Evolutionary conservation across 306 rosid genomes (phyloP).

Genomic region (Mucuna pruriens): DNA sequence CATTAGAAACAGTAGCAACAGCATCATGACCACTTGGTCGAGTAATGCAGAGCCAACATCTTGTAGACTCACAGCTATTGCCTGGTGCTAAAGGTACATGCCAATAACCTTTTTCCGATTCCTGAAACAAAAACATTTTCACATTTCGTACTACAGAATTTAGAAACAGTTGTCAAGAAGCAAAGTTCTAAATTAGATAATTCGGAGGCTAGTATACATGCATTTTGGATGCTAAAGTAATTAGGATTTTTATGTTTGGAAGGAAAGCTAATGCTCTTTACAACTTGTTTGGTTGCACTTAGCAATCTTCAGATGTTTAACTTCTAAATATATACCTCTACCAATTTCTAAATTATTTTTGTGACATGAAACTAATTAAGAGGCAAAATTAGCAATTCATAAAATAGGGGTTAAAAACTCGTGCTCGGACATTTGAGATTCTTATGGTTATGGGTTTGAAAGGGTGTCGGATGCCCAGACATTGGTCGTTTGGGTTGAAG

Average conservation of each 20-base stretch:
- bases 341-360: slow-evolving; percentile 13
- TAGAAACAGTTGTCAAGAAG: neutral
- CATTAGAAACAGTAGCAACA: slow-evolving; percentile 18
- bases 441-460: neutral
- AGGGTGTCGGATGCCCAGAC: neutral
- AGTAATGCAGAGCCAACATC: slow-evolving; percentile 82
- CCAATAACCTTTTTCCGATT: slow-evolving; percentile 83
- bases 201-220: neutral
- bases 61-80: slow-evolving; percentile 44
- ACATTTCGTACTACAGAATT: slow-evolving; percentile 11
- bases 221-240: slow-evolving; percentile 1
- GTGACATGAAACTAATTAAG: neutral
- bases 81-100: slow-evolving; percentile 69
- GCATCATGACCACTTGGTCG: slow-evolving; percentile 44
- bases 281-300: neutral
- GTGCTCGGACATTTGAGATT: neutral
- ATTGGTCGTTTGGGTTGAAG: no score
- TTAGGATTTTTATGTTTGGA: slow-evolving; percentile 14
- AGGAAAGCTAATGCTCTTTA: neutral
- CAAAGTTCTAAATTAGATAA: neutral
- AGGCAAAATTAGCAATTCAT: neutral
- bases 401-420: neutral
- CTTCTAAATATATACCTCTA: neutral
- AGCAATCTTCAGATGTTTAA: neutral
- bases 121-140: slow-evolving; percentile 56